These are phyloP conservation scores for Solanum gandarillasii DNA, from an alignment of 257 asterid species.

Conservation along the genomic window DNA sequence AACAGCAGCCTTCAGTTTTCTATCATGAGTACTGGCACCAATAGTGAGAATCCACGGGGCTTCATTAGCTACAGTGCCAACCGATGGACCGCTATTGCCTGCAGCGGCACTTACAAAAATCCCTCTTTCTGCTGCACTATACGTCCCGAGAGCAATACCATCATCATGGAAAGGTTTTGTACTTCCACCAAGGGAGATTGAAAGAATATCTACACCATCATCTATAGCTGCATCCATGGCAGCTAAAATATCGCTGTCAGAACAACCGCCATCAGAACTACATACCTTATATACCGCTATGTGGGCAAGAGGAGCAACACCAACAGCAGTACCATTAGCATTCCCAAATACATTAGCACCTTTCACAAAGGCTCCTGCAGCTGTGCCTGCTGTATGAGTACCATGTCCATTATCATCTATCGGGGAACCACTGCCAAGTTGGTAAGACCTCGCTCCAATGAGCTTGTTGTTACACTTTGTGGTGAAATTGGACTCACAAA, in stretches of 20 bases:
- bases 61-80: neutral
- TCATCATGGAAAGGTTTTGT: neutral
- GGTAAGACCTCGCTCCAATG: slow-evolving; percentile 31
- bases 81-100: slow-evolving; percentile 20
- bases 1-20: slow-evolving; percentile 19
- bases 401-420: slow-evolving; percentile 37
- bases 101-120: slow-evolving; percentile 39
- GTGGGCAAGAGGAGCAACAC: slow-evolving; percentile 52
- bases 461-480: slow-evolving; percentile 33
- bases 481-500: slow-evolving; percentile 17
- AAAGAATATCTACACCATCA: slow-evolving; percentile 31
- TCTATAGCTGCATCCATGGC: slow-evolving; percentile 41
- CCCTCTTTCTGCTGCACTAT: slow-evolving; percentile 30
- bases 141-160: slow-evolving; percentile 23
- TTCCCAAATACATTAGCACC: slow-evolving; percentile 37
- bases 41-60: slow-evolving; percentile 52
- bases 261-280: neutral
- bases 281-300: slow-evolving; percentile 43
- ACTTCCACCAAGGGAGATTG: slow-evolving; percentile 21
- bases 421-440: neutral
- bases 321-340: slow-evolving; percentile 42
- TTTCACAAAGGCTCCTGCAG: slow-evolving; percentile 41
- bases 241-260: slow-evolving; percentile 23
- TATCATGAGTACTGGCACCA: slow-evolving; percentile 36
- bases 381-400: slow-evolving; percentile 39